Conservation (phyloP, 208 protist species). For the Leishmania aethiopica region DNA sequence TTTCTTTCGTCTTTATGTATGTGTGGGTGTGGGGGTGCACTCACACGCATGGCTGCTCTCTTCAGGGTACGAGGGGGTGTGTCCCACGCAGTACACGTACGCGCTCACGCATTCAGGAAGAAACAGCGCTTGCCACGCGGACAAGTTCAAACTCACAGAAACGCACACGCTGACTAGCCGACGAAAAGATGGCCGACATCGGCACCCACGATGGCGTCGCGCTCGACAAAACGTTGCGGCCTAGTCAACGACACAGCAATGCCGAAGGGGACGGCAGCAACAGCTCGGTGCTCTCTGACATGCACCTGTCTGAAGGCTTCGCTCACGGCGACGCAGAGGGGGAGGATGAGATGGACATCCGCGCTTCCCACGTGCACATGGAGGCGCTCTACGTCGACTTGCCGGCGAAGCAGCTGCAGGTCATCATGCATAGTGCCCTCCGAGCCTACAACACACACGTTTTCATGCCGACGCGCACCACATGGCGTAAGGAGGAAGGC, state of each 20-base stretch:
- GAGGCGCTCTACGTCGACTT: conserved; percentile 67
- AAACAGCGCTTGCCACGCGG: neutral
- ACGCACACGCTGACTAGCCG: neutral
- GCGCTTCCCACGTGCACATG: conserved; percentile 39
- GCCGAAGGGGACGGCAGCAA: conserved; percentile 15
- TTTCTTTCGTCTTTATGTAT: neutral
- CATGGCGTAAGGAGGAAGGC: conserved; percentile 86
- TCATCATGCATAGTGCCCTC: conserved; percentile 71
- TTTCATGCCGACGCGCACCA: conserved; percentile 73
- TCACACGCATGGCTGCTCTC: neutral
- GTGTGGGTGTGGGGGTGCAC: neutral
- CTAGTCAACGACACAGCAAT: conserved; percentile 16
- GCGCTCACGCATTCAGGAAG: neutral
- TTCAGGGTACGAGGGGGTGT: neutral
- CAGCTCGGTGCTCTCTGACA: conserved; percentile 27
- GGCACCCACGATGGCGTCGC: neutral
- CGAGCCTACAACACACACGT: conserved; percentile 74
- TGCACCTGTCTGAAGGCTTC: conserved; percentile 16
- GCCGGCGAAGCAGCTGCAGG: conserved; percentile 49
- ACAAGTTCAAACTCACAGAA: neutral
- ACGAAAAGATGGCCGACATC: conserved; percentile 14
- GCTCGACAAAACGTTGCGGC: conserved; percentile 29
- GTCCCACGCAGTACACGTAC: neutral
- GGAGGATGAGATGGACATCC: conserved; percentile 65
- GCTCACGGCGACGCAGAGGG: conserved; percentile 15